Evolutionary conservation across 75 land plant species (phyloP), one percentile per base, ranked within the genome.

Genomic region (Selaginella tamariscina): DNA sequence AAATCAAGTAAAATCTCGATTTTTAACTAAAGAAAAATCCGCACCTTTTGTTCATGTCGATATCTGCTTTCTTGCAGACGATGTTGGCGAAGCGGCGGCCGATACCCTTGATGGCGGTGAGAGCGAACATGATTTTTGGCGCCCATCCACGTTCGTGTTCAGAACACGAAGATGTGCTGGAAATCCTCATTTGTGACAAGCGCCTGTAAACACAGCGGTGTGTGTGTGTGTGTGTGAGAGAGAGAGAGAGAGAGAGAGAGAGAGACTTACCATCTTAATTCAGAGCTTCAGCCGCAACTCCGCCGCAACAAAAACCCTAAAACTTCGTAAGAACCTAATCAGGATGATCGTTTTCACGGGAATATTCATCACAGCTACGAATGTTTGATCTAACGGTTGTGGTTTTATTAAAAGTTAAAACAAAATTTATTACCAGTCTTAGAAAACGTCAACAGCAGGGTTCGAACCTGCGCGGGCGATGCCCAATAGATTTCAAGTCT

Each of bases 1-100:
- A n/a, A n/a, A n/a, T n/a, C n/a, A n/a, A n/a, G n/a, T n/a, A n/a
- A n/a, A n/a, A n/a, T n/a, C n/a, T n/a, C n/a, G n/a, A n/a, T n/a
- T n/a, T n/a, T n/a, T 55, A 15, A 49, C 75, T 59, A 56, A 56
- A 27, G 32, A 0, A 62, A 15, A 63, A 28, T 26, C 26, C 33
- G 8, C 11, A 87, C 91, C 89, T 86, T 68, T 88, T 88, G 91
- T 83, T 88, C 91, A 88, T 88, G 77, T 88, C 89, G 70, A 88
- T 80, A 69, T 88, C 91, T 55, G 89, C 91, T 66, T 86, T 88
- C 80, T 88, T 88, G 82, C 92, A 88, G 69, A 86, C 90, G 72
- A 86, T 73, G 75, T 86, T 88, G 55, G 89, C 83, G 44, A 88
- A 86, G 11, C 91, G 79, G 32, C 90, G 78, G 31, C 90, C 92